Base-by-base conservation (phyloP, 345 rosid species). In the Mercurialis annua region DNA sequence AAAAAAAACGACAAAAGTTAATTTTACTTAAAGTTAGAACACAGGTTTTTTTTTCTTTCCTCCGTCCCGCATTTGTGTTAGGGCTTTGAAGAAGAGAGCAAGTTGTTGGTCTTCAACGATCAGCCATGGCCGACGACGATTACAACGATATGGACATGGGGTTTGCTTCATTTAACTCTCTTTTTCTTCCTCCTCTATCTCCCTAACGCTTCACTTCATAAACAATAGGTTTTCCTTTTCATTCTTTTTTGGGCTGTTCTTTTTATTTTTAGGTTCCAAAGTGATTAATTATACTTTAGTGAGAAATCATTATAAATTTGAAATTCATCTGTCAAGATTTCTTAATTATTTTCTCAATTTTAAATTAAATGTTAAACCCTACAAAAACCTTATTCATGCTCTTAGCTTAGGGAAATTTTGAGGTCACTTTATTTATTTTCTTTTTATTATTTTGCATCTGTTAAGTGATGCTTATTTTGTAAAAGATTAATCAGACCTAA, bases 81-180 rank as follows among this genome's bases (percentile, higher is more conserved):
- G 68, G 71, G 65, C 26, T 60, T 34, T 53, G 17, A 29, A 24
- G 24, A 17, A 1, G 21, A 9, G 76, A 59, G 36, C 47, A 16
- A n/a, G 59, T 5, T 53, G 1, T 33, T 16, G 6, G 6, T 21
- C 53, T 42, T 63, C 24, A 14, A n/a, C 47, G 49, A 59, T 66
- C 64, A 53, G 63, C 69, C 63, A 87, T 89, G 98, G 98, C 90
- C 8, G 94, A 87, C 71, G 96, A 87, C 0, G 92, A 87, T 50
- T 87, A 80, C 75, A 89, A 76, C 40, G 94, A 89, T 33, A 0
- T 76, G 24, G 90, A 87, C 42, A 76, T 86, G 80, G 92, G 88
- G 86, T 86, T 69, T 6, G 43, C 36, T 46, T 40, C n/a, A n/a
- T n/a, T n/a, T n/a, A n/a, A n/a, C n/a, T n/a, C 59, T 57, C 8